These are phyloP conservation scores for Pseudozyma tsukubaensis DNA, from an alignment of 1,284 basidiomycete genomes.

Conservation along the genomic window DNA sequence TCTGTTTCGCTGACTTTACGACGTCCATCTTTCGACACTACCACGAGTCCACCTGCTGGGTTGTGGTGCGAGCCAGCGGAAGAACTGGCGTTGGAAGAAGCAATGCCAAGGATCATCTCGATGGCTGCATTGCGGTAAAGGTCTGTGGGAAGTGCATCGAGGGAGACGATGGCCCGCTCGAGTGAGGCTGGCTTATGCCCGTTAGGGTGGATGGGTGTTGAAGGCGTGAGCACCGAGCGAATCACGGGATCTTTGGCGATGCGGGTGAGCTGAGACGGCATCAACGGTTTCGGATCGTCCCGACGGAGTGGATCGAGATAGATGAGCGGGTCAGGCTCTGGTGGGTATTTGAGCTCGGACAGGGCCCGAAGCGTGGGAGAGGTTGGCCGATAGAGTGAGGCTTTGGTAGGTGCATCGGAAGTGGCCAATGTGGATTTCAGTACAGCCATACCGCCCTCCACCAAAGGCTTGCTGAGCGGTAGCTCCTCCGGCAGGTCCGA, in stretches of 20 bases:
- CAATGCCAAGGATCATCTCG: conserved; percentile 66
- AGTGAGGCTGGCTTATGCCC: conserved; percentile 48
- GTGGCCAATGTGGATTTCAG: conserved; percentile 2
- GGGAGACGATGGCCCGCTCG: conserved; percentile 57
- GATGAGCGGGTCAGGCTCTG: conserved; percentile 65
- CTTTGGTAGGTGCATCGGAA: background rate
- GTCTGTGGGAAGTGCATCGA: conserved; percentile 61
- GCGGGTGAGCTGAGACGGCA: conserved; percentile 51
- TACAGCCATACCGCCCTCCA: conserved; percentile 32
- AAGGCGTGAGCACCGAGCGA: conserved; percentile 55
- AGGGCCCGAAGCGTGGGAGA: conserved; percentile 58
- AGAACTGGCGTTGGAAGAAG: conserved; percentile 30
- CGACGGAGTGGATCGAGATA: conserved; percentile 65
- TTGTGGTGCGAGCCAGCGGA: conserved; percentile 4
- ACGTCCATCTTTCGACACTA: conserved; percentile 24
- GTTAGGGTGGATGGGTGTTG: conserved; percentile 36
- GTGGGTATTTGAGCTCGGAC: conserved; percentile 55
- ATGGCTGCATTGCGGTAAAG: conserved; percentile 62
- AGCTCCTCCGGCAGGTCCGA: conserved; percentile 9
- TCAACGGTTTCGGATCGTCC: conserved; percentile 63
- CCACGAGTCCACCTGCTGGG: conserved; percentile 20
- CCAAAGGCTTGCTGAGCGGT: conserved; percentile 12
- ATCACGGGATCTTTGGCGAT: conserved; percentile 59
- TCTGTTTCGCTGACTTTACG: conserved; percentile 63
- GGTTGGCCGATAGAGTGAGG: conserved; percentile 40